Percentiles rank a stretch among this genome's conserved stretches.
Evolutionary conservation across 768 basidiomycete species (phyloP).

Genomic region (Suillus ampliporus): DNA sequence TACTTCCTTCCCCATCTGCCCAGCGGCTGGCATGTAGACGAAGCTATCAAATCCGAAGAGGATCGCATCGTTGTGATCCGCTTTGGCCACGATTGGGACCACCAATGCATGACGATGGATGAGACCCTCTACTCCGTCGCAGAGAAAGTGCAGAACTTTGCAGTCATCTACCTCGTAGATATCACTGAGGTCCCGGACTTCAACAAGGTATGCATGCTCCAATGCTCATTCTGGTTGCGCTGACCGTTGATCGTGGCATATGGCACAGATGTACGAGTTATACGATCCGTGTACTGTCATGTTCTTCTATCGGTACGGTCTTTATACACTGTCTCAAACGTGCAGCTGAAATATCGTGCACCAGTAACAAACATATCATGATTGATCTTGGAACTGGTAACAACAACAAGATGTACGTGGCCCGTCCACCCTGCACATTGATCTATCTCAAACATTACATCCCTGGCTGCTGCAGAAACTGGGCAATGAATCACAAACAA

Average conservation of each 20-base stretch:
- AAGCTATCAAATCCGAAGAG: slow-evolving; percentile 98
- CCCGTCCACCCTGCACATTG: background rate
- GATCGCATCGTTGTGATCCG: slow-evolving; percentile 93
- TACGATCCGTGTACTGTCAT: slow-evolving; percentile 98
- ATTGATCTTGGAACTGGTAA: slow-evolving; percentile 99
- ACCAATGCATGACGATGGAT: slow-evolving; percentile 98
- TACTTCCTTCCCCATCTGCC: slow-evolving; percentile 89
- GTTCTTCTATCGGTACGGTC: slow-evolving; percentile 93
- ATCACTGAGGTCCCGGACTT: slow-evolving; percentile 98
- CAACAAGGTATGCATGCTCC: slow-evolving; percentile 73
- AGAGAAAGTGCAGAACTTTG: slow-evolving; percentile 98
- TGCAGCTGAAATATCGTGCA: slow-evolving; percentile 1
- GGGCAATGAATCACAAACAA: slow-evolving; percentile 99
- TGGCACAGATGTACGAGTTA: slow-evolving; percentile 91
- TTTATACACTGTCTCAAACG: background rate
- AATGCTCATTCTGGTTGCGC: background rate
- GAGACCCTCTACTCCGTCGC: slow-evolving; percentile 91
- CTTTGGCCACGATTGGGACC: slow-evolving; percentile 94
- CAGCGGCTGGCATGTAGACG: slow-evolving; percentile 98
- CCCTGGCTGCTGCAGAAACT: slow-evolving; percentile 65
- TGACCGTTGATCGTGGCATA: slow-evolving; percentile 6
- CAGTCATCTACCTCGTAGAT: slow-evolving; percentile 94
- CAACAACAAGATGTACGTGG: slow-evolving; percentile 95
- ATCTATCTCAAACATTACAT: background rate
- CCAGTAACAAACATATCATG: slow-evolving; percentile 98